These are phyloP conservation scores for Zymoseptoria brevis DNA, from an alignment of 2,329 filamentous ascomycete genomes.

Conservation along the genomic window DNA sequence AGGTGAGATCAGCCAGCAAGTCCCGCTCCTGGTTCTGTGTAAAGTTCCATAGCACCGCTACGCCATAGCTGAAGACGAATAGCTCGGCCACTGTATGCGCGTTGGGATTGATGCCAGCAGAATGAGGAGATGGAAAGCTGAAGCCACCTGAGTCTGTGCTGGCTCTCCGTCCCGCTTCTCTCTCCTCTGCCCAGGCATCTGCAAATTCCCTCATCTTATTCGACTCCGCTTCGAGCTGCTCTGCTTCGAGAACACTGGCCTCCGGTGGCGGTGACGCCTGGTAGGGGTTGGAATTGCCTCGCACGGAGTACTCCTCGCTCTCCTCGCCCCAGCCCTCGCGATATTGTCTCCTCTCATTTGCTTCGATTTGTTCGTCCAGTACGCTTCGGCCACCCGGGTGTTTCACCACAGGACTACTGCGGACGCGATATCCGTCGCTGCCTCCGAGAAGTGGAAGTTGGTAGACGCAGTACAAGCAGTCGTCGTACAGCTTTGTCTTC, in stretches of 20 bases:
- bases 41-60: constrained; percentile 99
- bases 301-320: constrained; percentile 53
- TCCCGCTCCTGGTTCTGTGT: constrained; percentile 94
- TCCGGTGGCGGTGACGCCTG: constrained; percentile 11
- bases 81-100: constrained; percentile 82
- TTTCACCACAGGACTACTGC: constrained; percentile 85
- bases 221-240: constrained; percentile 4
- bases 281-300: constrained; percentile 17
- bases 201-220: constrained; percentile 11
- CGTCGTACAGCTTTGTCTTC: constrained; percentile 93
- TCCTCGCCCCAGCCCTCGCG: constrained; percentile 87
- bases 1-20: constrained; percentile 87
- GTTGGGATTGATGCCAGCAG: constrained; percentile 54
- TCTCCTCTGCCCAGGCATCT: constrained; percentile 14
- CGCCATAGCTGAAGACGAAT: constrained; percentile 95
- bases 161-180: constrained; percentile 14
- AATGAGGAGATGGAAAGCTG: constrained; percentile 39
- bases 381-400: constrained; percentile 89
- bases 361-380: constrained; percentile 89
- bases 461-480: constrained; percentile 93
- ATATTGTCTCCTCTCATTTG: constrained; percentile 80
- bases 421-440: constrained; percentile 74
- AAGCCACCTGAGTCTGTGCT: constrained; percentile 32
- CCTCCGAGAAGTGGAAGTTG: constrained; percentile 83
- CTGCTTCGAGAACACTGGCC: constrained; percentile 5